Evolutionary conservation across 1,139 yeast genomes (phyloP), one percentile per base, ranked within the genome.

Genomic region (Candida dubliniensis): DNA sequence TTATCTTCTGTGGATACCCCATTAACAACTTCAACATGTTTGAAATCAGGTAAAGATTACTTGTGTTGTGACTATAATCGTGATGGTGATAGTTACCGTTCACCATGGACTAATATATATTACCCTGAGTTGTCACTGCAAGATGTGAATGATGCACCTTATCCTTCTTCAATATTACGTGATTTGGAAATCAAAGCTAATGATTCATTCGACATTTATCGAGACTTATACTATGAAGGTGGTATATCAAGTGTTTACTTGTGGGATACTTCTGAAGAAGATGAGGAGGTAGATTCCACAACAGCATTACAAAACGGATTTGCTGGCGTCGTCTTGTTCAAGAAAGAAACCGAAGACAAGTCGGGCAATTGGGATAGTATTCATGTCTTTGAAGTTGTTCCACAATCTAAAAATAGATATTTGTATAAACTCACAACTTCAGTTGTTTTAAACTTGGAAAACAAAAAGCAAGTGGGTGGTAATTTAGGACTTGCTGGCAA

Each of bases 221-320:
- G 97, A 51, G 99, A 93, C 61, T 69, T 93, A 56, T 93, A 93
- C 69, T 93, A 90, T 63, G 98, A 91, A 63, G 97, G 98, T 31
- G 79, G 78, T 2, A 75, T 86, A 36, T 85, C 95, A 2, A 84
- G 93, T 46, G 96, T 86, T n/a, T 93, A 93, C 61, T 71, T 93
- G 41, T 93, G 99, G 99, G 96, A 88, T 56, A 77, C 82, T 5
- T 70, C 66, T 30, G 87, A 81, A 36, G 81, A 73, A 34, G 75
- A 69, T 8, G 40, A 38, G 13, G 47, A 36, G 6, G 41, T 23
- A 8, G 42, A 34, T 12, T 72, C 66, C 15, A 59, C 60, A 10
- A 61, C 59, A 15, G 60, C 70, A 10, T 65, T 72, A 49, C 65
- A 62, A 15, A 58, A 61, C 11, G 76, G 76, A 1, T 89, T 93